These are phyloP conservation scores for Colletotrichum siamense DNA, from an alignment of 2,329 filamentous ascomycete genomes.

Conservation along the genomic window DNA sequence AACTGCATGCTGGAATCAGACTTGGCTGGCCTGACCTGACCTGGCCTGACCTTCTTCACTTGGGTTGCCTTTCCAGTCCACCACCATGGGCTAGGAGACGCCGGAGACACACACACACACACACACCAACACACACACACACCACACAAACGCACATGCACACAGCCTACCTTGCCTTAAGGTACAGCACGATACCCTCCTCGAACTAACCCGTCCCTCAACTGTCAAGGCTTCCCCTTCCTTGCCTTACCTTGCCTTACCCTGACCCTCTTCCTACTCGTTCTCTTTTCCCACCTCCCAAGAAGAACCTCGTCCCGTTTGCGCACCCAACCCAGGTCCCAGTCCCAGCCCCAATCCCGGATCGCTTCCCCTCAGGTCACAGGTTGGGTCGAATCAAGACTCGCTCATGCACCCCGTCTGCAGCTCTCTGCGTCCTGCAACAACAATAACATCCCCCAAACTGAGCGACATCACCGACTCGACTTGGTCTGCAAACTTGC, in stretches of 20 bases:
- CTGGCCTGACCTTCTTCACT: not conserved
- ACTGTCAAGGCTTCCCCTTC: not conserved
- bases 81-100: not conserved
- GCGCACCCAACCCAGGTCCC: not conserved
- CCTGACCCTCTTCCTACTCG: not conserved
- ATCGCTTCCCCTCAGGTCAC: not conserved
- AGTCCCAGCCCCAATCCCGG: not conserved
- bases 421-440: conserved; percentile 11
- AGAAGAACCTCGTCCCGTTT: not conserved
- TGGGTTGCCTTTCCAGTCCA: not conserved
- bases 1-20: not conserved
- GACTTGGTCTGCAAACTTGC: not conserved
- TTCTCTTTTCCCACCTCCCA: not conserved
- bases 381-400: conserved; percentile 2
- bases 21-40: conserved; percentile 2
- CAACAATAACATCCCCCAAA: conserved; percentile 4
- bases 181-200: not conserved
- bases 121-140: not conserved
- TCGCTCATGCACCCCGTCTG: conserved; percentile 9
- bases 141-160: not conserved
- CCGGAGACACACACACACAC: not conserved
- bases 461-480: not conserved
- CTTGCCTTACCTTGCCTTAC: not conserved
- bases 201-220: not conserved
- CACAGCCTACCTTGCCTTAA: not conserved